Percentiles rank a stretch among this genome's conserved stretches.
Conservation (phyloP, 176 grass and related monocot species). For the Triticum turgidum region DNA sequence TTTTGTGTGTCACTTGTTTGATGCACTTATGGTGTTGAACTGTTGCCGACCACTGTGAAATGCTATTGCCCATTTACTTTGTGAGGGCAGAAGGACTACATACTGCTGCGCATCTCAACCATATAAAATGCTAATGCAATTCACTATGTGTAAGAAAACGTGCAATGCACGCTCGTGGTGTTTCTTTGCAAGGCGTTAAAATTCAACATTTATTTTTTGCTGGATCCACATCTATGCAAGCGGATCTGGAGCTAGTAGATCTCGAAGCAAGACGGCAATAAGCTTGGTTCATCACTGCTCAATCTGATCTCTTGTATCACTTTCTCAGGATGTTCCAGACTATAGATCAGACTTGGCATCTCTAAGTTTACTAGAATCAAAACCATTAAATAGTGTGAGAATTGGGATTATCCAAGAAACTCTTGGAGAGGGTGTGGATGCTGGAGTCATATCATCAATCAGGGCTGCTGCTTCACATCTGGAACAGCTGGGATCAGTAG, state of each 20-base stretch:
- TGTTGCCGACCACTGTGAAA: neutral
- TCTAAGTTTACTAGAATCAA: constrained; percentile 65
- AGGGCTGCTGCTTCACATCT: constrained; percentile 72
- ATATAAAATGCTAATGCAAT: constrained; percentile 3
- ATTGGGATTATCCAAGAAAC: constrained; percentile 90
- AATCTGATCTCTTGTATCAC: constrained; percentile 7
- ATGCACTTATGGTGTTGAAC: neutral
- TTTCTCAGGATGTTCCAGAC: constrained; percentile 72
- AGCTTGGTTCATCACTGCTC: neutral
- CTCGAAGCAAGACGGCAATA: neutral
- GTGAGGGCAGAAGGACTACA: neutral
- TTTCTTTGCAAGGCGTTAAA: neutral
- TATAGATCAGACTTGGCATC: constrained; percentile 64
- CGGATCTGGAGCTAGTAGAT: neutral
- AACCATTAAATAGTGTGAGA: constrained; percentile 77
- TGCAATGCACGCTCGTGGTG: neutral
- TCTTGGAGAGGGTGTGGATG: constrained; percentile 76
- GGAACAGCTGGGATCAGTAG: constrained; percentile 72
- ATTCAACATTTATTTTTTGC: neutral
- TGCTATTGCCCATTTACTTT: neutral
- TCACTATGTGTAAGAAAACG: neutral
- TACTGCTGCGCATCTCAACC: neutral
- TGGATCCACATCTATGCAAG: neutral
- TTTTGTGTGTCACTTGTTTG: neutral
- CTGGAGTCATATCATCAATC: constrained; percentile 70